A percentile compares a stretch with the other conserved stretches of the same genome.
phyloP scores from a whole-genome alignment of 306 rosid genomes.

The Dryas alaskensis region DNA sequence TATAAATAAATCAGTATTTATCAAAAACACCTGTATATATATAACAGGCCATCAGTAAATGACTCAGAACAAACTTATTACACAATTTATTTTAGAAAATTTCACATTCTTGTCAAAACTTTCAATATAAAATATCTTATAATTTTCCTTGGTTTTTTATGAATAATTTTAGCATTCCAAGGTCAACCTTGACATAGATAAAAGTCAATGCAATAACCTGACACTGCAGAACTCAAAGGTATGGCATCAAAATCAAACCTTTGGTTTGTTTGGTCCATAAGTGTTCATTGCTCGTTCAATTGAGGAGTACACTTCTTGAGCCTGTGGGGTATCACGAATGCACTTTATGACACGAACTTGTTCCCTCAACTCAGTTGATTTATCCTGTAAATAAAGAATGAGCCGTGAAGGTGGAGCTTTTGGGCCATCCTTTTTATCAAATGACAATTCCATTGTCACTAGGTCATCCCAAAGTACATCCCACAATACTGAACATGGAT shows the following conservation, averaged over 20 bases:
- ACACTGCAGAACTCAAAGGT: neutral
- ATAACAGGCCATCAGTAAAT: neutral
- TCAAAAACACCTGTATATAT: neutral
- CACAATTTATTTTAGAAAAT: neutral
- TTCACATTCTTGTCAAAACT: neutral
- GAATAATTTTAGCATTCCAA: neutral
- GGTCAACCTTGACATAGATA: constrained; percentile 1
- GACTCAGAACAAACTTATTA: neutral
- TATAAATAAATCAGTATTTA: neutral
- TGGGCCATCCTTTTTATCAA: constrained; percentile 77
- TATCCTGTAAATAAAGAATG: constrained; percentile 60
- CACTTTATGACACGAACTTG: constrained; percentile 63
- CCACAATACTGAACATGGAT: constrained; percentile 92
- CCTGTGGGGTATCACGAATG: constrained; percentile 55
- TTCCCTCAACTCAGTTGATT: constrained; percentile 65
- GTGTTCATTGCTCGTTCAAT: constrained; percentile 68
- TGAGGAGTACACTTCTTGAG: constrained; percentile 72
- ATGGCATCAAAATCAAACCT: constrained; percentile 47
- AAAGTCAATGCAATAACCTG: neutral
- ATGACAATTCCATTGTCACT: constrained; percentile 63
- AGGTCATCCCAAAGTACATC: constrained; percentile 87
- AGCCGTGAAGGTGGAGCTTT: constrained; percentile 64
- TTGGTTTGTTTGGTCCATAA: constrained; percentile 63
- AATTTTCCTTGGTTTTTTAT: neutral
- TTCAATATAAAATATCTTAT: neutral